phyloP scores from a whole-genome alignment of 306 rosid genomes.

The Fragaria nilgerrensis region DNA sequence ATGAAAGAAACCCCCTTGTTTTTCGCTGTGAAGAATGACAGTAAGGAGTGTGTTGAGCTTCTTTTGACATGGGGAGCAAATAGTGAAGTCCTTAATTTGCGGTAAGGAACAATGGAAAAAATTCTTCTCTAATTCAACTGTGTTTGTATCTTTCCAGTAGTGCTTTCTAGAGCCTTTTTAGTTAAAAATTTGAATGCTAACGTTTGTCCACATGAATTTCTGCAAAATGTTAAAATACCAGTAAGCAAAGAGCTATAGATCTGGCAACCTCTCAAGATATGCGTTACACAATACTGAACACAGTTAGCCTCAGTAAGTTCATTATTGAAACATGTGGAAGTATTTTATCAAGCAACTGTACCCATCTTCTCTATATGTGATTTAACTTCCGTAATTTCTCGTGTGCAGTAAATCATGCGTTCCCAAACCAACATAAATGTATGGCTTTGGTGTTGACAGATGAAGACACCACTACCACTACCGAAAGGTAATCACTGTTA shows the following conservation, averaged over 20 bases:
- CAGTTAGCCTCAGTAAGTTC: conserved; percentile 33
- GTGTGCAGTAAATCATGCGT: conserved; percentile 29
- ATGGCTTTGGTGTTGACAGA: conserved; percentile 22
- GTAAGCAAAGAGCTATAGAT: conserved; percentile 45
- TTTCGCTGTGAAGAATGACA: conserved; percentile 45
- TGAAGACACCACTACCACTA: background rate
- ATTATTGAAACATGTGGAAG: background rate
- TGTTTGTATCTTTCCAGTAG: background rate
- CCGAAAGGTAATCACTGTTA: conserved; percentile 24
- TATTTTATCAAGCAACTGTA: background rate
- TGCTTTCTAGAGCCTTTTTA: background rate
- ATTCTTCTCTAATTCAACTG: background rate
- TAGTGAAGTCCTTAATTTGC: conserved; percentile 39
- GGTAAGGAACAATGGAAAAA: conserved; percentile 26
- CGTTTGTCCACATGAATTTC: background rate
- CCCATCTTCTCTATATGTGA: background rate
- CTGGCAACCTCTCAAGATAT: conserved; percentile 40
- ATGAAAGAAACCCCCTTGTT: conserved; percentile 50
- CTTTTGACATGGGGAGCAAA: conserved; percentile 47
- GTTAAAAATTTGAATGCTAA: background rate
- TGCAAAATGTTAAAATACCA: conserved; percentile 16
- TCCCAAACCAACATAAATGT: conserved; percentile 19
- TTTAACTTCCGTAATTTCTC: background rate
- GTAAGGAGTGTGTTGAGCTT: conserved; percentile 34
- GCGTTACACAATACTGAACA: conserved; percentile 36